A percentile compares a stretch with the other conserved stretches of the same genome.
These are phyloP conservation scores for Hypoxylon sp. DNA, from an alignment of 2,329 filamentous ascomycete genomes.

Conservation along the genomic window DNA sequence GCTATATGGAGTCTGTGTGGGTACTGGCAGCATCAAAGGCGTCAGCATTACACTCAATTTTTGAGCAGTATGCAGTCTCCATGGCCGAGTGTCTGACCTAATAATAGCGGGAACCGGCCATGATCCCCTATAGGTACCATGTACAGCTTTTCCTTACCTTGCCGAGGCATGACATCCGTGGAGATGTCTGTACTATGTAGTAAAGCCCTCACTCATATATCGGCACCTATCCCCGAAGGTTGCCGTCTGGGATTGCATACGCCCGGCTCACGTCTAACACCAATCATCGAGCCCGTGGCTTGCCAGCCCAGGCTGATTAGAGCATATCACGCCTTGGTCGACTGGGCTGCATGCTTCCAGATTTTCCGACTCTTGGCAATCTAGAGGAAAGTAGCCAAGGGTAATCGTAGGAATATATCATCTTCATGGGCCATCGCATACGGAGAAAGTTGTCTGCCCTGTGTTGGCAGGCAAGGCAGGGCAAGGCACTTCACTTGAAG, in stretches of 20 bases:
- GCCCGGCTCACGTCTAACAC: slow-evolving; percentile 22
- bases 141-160: too few species aligned
- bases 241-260: slow-evolving; percentile 23
- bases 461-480: too few species aligned
- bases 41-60: neutral
- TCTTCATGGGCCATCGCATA: neutral
- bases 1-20: too few species aligned
- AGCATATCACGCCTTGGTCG: slow-evolving; percentile 10
- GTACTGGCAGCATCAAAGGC: too few species aligned
- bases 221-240: slow-evolving; percentile 21
- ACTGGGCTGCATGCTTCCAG: slow-evolving; percentile 26
- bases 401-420: neutral
- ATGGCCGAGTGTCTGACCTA: neutral
- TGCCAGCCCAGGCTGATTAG: slow-evolving; percentile 16
- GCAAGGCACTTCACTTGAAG: too few species aligned
- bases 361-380: slow-evolving; percentile 15
- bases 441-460: too few species aligned
- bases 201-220: neutral
- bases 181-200: too few species aligned
- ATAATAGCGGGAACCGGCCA: neutral
- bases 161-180: slow-evolving; percentile 7
- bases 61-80: neutral
- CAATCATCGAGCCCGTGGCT: slow-evolving; percentile 26
- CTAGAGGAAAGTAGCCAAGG: neutral
- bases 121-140: neutral